phyloP scores from a whole-genome alignment of 225 moss, liverwort and hornwort species.

The Ulota crispa region DNA sequence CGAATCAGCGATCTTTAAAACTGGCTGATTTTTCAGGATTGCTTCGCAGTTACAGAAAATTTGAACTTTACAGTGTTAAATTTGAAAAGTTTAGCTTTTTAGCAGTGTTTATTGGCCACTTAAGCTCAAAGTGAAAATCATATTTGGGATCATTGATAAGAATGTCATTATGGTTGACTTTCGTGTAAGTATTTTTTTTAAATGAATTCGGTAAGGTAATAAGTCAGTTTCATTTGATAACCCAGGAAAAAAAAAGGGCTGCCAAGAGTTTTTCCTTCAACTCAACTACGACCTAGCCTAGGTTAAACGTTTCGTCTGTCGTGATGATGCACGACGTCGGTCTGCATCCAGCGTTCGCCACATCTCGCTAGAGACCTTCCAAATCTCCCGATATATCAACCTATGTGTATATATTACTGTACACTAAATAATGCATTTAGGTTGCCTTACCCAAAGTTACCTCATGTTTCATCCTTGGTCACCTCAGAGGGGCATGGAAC shows the following conservation, averaged over 20 bases:
- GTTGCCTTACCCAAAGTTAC: too few species aligned
- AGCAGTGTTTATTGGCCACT: too few species aligned
- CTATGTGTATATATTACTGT: neutral
- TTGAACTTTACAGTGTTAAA: too few species aligned
- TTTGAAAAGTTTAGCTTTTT: too few species aligned
- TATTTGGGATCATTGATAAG: too few species aligned
- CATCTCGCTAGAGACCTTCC: conserved; percentile 26
- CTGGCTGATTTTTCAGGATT: too few species aligned
- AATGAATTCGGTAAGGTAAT: neutral
- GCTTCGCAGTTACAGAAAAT: too few species aligned
- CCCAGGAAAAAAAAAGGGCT: neutral
- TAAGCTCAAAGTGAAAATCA: too few species aligned
- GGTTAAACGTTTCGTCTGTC: conserved; percentile 29
- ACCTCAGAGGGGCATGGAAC: too few species aligned
- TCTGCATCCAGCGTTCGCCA: conserved; percentile 28
- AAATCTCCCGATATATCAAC: conserved; percentile 7
- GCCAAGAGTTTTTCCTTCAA: neutral
- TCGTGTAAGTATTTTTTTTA: neutral
- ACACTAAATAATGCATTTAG: too few species aligned
- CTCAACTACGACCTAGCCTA: conserved; percentile 24
- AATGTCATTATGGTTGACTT: neutral
- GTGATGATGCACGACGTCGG: conserved; percentile 25
- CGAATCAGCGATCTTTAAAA: too few species aligned
- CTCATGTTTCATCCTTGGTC: too few species aligned
- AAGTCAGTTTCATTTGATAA: conserved; percentile 1